Base-by-base conservation (phyloP, 1,284 basidiomycete genomes). In the Salmacisia buchloeana region DNA sequence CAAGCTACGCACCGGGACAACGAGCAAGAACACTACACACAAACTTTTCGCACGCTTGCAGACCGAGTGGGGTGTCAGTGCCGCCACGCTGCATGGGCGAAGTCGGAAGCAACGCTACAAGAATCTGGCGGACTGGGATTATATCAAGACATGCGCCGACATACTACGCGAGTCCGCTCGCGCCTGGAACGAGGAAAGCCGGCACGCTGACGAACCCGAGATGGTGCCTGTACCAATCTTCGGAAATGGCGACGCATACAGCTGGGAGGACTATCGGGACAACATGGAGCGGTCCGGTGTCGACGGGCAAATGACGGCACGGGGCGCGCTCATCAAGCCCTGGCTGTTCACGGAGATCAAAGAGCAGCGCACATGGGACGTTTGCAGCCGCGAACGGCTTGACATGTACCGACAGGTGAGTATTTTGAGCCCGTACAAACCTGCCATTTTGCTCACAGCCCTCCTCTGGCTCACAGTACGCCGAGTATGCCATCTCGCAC, bases 211-310 rank as follows among this genome's bases (percentile, higher is more conserved):
- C 54, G 69, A 67, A 60, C 39, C 68, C 4, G 74, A 78, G 58
- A 75, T 96, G 57, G 85, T 87, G 0, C 86, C 89, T 0, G 84
- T 97, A 13, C 94, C 94, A 0, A 91, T 98, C 45, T 97, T 96
- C 72, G 94, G 94, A 10, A 93, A 93, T 36, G 94, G 94, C 0
- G 94, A 98, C 77, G 91, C 89, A 69, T 97, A 90, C 82, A 92
- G 91, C 4, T 88, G 90, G 9, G 84, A 90, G 67, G 88, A 87
- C 64, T 94, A 94, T 78, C 89, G 90, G 85, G 83, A 86, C 39
- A 86, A 87, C 65, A 85, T 93, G 59, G 87, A 92, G 62, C 79
- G 82, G 9, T 88, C 86, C 23, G 88, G 89, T 12, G 92, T 96
- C 0, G 94, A 97, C 76, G 94, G 94, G 4, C 85, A 96, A 59